Evolutionary conservation across 352 stramenopile genomes (phyloP), one percentile per base, ranked within the genome.

Genomic region (Phytophthora kernoviae): DNA sequence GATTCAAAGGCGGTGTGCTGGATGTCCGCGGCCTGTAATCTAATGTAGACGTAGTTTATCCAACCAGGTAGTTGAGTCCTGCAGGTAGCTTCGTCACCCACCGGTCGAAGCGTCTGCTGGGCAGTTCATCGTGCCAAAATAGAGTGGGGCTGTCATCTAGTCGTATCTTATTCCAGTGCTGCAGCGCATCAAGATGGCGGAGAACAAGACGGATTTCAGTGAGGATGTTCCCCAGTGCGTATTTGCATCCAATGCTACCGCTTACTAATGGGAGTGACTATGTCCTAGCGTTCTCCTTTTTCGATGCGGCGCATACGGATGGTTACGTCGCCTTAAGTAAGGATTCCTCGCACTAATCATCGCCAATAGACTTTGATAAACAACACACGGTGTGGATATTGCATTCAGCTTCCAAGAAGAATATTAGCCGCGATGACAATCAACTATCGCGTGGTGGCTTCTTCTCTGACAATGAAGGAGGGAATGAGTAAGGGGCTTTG

Each of bases 1-100:
- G 71, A 26, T 91, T 94, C 59, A 87, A 87, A 60, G 77, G 88
- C 26, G 85, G 85, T 18, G 79, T 92, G 47, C 62, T 94, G 44
- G 82, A 89, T 26, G 84, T 93, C 24, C 70, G 73, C n/a, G 50
- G 62, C 33, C 59, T 83, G 62, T 76, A 75, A 72, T 51, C 22
- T 64, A 64, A 55, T 56, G 36, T 64, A 61, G 27, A 46, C 37
- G 17, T 41, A 63, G 27, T 30, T 3, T 30, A 30, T 30, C 24
- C 3, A 30, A 30, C 24, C 24, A 30, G 6, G 24, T 6, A 3
- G 24, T 6, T 30, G 6, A n/a, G n/a, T n/a, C n/a, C n/a, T n/a
- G n/a, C n/a, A n/a, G n/a, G n/a, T n/a, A n/a, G n/a, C n/a, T n/a
- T 30, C 24, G 24, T 30, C 24, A 30, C 24, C 24, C 24, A 6